Evolutionary conservation across 768 basidiomycete genomes (phyloP), one percentile per base, ranked within the genome.

Genomic region (Infundibulicybe gibba): DNA sequence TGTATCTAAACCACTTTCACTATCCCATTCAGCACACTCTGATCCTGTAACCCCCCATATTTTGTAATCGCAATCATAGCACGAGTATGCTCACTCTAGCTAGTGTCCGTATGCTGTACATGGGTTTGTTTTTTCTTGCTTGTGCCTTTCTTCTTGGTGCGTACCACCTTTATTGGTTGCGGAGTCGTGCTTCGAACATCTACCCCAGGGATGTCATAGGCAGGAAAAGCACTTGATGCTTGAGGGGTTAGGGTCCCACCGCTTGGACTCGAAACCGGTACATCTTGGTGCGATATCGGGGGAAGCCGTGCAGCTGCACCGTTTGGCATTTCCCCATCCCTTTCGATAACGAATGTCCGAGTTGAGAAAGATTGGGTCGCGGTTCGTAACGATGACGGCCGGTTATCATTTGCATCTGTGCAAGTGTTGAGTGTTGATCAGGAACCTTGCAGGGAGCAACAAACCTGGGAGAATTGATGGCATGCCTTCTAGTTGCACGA

Each of bases 251-350:
- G 67, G 35, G 62, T 46, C 40, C 25, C 58, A 57, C 8, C 25
- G 8, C 32, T 51, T 51, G 25, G 51, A 54, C 32, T 35, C 43
- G 25, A 33, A 40, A 41, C 41, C 19, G 60, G 54, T 17, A 54
- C 54, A 32, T 48, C 47, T 30, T 49, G 56, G 17, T 49, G 64
- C 45, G 63, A 54, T 25, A 52, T 40, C 5, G 69, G 61, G 34
- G 64, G 62, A 14, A 59, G 56, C 8, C 60, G 55, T 12, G 47
- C 38, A 21, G 60, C 50, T 45, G 66, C 72, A n/a, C 80, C 77
- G 40, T 76, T 76, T 3, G 93, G 93, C 88, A 94, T 89, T 66
- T 94, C 93, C 2, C 93, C 93, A 1, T 81, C 77, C 56, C 76
- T 78, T 49, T 94, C 90, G 49, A 92, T 80, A 12, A 77, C 67